phyloP scores from a whole-genome alignment of 2,329 filamentous ascomycete species.

The Fusarium tanahbumbuense region DNA sequence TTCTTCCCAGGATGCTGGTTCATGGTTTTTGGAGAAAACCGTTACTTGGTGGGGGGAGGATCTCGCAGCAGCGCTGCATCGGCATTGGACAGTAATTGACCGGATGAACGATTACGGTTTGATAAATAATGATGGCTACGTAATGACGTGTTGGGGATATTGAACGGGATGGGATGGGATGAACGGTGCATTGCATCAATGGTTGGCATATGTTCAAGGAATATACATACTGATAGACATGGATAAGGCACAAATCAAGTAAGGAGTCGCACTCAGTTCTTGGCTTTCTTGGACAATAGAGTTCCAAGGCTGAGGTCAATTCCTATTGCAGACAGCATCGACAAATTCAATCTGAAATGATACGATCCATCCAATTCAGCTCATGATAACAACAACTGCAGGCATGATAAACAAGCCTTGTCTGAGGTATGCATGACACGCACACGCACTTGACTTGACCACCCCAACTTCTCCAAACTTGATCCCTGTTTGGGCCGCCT shows the following conservation, averaged over 20 bases:
- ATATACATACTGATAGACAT: slow-evolving; percentile 20
- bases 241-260: slow-evolving; percentile 11
- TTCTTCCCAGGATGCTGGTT: slow-evolving; percentile 14
- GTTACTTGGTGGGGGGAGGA: slow-evolving; percentile 14
- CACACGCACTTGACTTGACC: slow-evolving; percentile 5
- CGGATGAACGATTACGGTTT: slow-evolving; percentile 42
- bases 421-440: slow-evolving; percentile 1
- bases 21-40: slow-evolving; percentile 19
- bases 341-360: not conserved
- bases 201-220: slow-evolving; percentile 5
- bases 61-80: slow-evolving; percentile 30
- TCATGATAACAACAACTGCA: not conserved
- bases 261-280: slow-evolving; percentile 8
- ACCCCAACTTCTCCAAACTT: slow-evolving; percentile 36
- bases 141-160: slow-evolving; percentile 27
- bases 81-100: slow-evolving; percentile 1
- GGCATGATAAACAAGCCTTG: slow-evolving; percentile 5
- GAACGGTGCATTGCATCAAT: slow-evolving; percentile 10
- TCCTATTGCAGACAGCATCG: not conserved
- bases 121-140: slow-evolving; percentile 38
- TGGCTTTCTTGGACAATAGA: not conserved
- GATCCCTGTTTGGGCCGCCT: slow-evolving; percentile 13
- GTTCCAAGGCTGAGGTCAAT: not conserved
- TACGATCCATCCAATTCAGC: not conserved
- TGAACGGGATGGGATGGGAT: slow-evolving; percentile 2